Conservation (phyloP, 257 asterid species). For the Capsicum rhomboideum region DNA sequence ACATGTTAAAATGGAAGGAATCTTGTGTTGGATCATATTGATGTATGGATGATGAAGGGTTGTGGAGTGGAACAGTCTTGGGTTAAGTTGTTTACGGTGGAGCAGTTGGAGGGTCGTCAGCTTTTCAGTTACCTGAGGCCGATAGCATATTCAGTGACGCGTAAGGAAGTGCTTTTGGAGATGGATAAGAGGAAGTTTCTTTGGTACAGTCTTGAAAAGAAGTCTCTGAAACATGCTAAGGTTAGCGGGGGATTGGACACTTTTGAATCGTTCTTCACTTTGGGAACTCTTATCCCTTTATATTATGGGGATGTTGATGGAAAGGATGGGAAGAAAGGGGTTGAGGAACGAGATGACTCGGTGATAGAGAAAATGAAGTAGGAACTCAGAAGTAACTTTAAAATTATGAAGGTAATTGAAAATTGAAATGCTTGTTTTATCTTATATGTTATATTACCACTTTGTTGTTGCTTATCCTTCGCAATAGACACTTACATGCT, state of each 20-base stretch:
- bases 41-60: too few relatives aligned
- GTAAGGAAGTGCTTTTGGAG: slow-evolving; percentile 30
- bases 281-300: slow-evolving; percentile 28
- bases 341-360: slow-evolving; percentile 33
- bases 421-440: background rate
- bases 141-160: slow-evolving; percentile 22
- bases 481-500: background rate
- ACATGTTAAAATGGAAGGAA: too few relatives aligned
- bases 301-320: background rate
- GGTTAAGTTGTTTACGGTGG: slow-evolving; percentile 38
- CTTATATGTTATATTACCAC: background rate
- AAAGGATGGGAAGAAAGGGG: slow-evolving; percentile 1
- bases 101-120: slow-evolving; percentile 17
- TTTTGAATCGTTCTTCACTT: slow-evolving; percentile 23
- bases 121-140: slow-evolving; percentile 14
- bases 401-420: background rate
- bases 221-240: slow-evolving; percentile 1
- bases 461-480: background rate
- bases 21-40: too few relatives aligned
- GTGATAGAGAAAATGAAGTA: background rate
- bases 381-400: background rate
- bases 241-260: slow-evolving; percentile 8
- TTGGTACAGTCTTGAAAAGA: slow-evolving; percentile 28
- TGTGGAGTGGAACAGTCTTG: slow-evolving; percentile 42
- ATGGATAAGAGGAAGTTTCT: slow-evolving; percentile 19